A percentile compares a stretch with the other conserved stretches of the same genome.
Conservation (phyloP, 208 protist species). For the Trypanosoma grayi region DNA sequence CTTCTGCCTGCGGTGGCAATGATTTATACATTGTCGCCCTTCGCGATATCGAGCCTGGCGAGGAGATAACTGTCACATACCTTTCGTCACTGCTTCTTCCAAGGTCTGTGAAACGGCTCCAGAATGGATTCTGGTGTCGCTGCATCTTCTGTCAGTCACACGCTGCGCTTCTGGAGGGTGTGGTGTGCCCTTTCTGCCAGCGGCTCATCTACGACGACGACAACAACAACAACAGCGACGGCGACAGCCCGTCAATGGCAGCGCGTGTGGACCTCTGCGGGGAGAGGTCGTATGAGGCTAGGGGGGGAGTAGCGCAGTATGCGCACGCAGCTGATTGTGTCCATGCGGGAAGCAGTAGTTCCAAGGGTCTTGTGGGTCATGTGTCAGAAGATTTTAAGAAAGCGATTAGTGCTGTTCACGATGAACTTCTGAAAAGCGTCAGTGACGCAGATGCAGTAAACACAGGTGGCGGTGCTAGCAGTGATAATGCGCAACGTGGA, state of each 20-base stretch:
- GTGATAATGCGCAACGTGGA: neutral
- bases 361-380: neutral
- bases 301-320: neutral
- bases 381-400: slow-evolving; percentile 7
- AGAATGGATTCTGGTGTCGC: slow-evolving; percentile 41
- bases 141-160: slow-evolving; percentile 44
- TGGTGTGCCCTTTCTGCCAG: slow-evolving; percentile 46
- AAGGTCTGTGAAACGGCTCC: slow-evolving; percentile 19
- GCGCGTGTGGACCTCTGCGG: neutral
- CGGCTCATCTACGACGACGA: slow-evolving; percentile 35
- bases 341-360: neutral
- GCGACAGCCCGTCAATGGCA: neutral
- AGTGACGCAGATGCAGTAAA: no score
- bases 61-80: slow-evolving; percentile 76
- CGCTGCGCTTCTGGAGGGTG: slow-evolving; percentile 42
- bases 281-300: neutral
- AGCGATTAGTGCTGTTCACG: neutral
- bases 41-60: slow-evolving; percentile 50
- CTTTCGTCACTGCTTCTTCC: slow-evolving; percentile 38
- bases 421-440: slow-evolving; percentile 9
- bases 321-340: slow-evolving; percentile 12
- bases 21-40: slow-evolving; percentile 49
- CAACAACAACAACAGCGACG: neutral
- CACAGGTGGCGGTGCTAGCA: no score
- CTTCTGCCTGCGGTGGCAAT: neutral